Evolutionary conservation across 1,284 basidiomycete species (phyloP).

Genomic region (Cystobasidium sp.): DNA sequence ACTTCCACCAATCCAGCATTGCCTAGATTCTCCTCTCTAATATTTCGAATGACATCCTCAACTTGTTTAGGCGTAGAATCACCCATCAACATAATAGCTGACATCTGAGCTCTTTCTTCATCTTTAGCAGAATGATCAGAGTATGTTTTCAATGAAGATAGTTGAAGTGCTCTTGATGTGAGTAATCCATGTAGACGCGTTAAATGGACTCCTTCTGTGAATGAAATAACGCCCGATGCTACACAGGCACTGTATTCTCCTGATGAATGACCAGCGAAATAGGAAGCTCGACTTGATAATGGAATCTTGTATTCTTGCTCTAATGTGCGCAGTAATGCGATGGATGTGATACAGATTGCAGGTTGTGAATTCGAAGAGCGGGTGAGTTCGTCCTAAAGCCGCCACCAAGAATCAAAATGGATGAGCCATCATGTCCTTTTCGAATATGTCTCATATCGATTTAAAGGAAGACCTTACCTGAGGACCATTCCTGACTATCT

Average conservation of each 20-base stretch:
- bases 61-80: constrained; percentile 51
- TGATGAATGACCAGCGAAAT: constrained; percentile 53
- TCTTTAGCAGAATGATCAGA: constrained; percentile 48
- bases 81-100: constrained; percentile 53
- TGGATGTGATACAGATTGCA: constrained; percentile 54
- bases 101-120: constrained; percentile 52
- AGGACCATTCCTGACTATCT: constrained; percentile 44
- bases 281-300: constrained; percentile 44
- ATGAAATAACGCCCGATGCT: constrained; percentile 51
- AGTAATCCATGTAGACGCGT: constrained; percentile 54
- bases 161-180: constrained; percentile 47
- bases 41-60: constrained; percentile 48
- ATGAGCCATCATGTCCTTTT: neutral
- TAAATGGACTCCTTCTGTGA: constrained; percentile 52
- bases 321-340: constrained; percentile 53
- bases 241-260: constrained; percentile 55
- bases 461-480: constrained; percentile 15
- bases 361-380: constrained; percentile 54
- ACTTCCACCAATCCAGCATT: constrained; percentile 51
- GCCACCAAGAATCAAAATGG: neutral
- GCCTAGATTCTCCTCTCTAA: constrained; percentile 31
- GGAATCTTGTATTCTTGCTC: constrained; percentile 49
- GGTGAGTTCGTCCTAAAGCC: constrained; percentile 51
- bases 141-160: constrained; percentile 43
- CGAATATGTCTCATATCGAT: neutral